phyloP scores from a whole-genome alignment of 2,329 filamentous ascomycete species.

The Aciculosporium take region DNA sequence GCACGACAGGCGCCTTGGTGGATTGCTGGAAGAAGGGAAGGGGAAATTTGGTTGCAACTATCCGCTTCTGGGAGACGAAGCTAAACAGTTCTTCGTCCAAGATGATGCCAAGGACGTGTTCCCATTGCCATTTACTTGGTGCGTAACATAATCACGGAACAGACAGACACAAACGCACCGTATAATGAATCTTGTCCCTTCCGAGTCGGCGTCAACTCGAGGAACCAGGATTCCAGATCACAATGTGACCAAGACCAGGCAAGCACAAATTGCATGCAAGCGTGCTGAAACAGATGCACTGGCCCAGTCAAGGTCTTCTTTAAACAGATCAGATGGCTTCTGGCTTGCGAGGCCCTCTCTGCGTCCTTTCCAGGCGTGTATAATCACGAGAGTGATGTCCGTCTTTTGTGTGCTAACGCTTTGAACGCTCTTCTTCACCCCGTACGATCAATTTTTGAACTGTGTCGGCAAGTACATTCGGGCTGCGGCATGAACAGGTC shows the following conservation, averaged over 20 bases:
- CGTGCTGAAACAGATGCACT: too few species aligned
- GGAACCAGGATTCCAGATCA: background rate
- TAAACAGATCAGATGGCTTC: too few species aligned
- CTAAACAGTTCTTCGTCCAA: background rate
- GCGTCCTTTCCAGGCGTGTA: background rate
- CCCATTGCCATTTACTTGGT: background rate
- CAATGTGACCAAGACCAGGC: background rate
- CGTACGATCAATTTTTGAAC: too few species aligned
- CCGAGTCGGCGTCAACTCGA: background rate
- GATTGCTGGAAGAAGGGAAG: background rate
- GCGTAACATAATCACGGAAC: background rate
- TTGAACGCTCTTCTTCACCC: too few species aligned
- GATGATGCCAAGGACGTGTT: background rate
- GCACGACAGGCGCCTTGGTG: background rate
- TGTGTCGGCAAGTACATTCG: background rate
- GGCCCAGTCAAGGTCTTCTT: too few species aligned
- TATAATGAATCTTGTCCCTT: background rate
- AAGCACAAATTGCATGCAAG: background rate
- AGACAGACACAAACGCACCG: constrained; percentile 1
- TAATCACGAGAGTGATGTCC: background rate
- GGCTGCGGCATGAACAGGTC: background rate
- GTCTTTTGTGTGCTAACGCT: background rate
- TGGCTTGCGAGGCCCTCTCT: background rate
- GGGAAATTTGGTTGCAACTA: too few species aligned
- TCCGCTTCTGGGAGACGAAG: too few species aligned